Evolutionary conservation across 805 yeast genomes (phyloP).

Genomic region (Candida lessepsii): DNA sequence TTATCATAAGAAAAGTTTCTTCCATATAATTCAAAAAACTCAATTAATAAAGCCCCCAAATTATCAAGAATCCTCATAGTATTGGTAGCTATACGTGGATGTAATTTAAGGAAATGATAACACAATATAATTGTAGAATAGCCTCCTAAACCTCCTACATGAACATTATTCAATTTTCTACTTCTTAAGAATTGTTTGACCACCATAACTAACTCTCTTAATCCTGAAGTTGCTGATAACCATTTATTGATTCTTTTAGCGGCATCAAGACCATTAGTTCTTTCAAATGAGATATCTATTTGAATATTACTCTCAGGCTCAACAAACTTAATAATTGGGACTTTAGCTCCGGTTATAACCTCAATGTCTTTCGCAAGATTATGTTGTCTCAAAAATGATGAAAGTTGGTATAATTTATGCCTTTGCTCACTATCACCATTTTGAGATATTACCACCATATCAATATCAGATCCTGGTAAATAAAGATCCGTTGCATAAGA

Average conservation of each 20-base stretch:
- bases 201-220: conserved; percentile 77
- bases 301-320: conserved; percentile 71
- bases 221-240: conserved; percentile 70
- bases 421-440: conserved; percentile 59
- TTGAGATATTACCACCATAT: conserved; percentile 77
- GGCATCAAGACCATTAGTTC: conserved; percentile 77
- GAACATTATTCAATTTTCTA: conserved; percentile 79
- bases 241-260: conserved; percentile 76
- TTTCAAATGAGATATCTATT: conserved; percentile 88
- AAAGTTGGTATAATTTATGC: conserved; percentile 66
- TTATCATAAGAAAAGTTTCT: conserved; percentile 81
- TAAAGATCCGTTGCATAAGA: conserved; percentile 92
- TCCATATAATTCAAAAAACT: conserved; percentile 91
- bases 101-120: conserved; percentile 71
- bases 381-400: conserved; percentile 62
- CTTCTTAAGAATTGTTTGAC: conserved; percentile 82
- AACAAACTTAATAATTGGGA: conserved; percentile 89
- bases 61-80: conserved; percentile 70
- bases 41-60: conserved; percentile 81
- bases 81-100: conserved; percentile 70
- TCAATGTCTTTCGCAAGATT: conserved; percentile 71
- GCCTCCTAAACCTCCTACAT: conserved; percentile 93
- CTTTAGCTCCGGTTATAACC: conserved; percentile 86
- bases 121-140: conserved; percentile 88
- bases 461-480: conserved; percentile 93